phyloP scores from a whole-genome alignment of 1,284 basidiomycete species.

The Ceratobasidium papillatum region DNA sequence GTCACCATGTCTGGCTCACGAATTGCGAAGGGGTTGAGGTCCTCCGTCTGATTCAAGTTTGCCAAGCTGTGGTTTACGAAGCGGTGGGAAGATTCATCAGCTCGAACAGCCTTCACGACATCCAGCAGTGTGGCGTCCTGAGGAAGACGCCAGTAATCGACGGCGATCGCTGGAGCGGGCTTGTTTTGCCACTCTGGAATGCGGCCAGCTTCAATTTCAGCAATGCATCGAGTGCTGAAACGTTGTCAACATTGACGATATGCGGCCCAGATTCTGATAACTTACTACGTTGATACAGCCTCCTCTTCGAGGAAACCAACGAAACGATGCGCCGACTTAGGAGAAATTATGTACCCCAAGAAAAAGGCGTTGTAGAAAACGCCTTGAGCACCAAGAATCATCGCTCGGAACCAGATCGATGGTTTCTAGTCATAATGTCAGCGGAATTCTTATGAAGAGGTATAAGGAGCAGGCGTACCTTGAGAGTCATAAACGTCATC shows the following conservation, averaged over 20 bases:
- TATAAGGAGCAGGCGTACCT: conserved; percentile 42
- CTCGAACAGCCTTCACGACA: conserved; percentile 70
- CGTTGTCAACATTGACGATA: conserved; percentile 35
- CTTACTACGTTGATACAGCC: conserved; percentile 87
- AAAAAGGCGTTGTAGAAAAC: conserved; percentile 94
- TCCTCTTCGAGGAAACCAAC: conserved; percentile 97
- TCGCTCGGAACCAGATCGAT: conserved; percentile 75
- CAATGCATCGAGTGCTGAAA: conserved; percentile 77
- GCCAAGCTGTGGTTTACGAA: conserved; percentile 94
- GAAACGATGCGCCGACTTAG: conserved; percentile 89
- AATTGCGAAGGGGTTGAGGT: conserved; percentile 91
- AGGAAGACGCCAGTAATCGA: conserved; percentile 87
- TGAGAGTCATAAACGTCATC: conserved; percentile 61
- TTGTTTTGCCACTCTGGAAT: conserved; percentile 84
- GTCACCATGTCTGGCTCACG: conserved; percentile 86
- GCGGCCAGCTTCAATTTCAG: conserved; percentile 84
- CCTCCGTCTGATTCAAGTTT: conserved; percentile 76
- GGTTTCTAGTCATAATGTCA: conserved; percentile 79
- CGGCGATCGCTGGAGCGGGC: conserved; percentile 88
- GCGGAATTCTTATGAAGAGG: conserved; percentile 71
- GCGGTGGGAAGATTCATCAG: conserved; percentile 92
- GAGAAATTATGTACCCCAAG: conserved; percentile 64
- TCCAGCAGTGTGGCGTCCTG: conserved; percentile 57
- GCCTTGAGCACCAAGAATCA: conserved; percentile 85
- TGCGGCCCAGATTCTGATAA: conserved; percentile 15